Evolutionary conservation across 2,329 filamentous ascomycete genomes (phyloP).

Genomic region (Trichoderma sp.): DNA sequence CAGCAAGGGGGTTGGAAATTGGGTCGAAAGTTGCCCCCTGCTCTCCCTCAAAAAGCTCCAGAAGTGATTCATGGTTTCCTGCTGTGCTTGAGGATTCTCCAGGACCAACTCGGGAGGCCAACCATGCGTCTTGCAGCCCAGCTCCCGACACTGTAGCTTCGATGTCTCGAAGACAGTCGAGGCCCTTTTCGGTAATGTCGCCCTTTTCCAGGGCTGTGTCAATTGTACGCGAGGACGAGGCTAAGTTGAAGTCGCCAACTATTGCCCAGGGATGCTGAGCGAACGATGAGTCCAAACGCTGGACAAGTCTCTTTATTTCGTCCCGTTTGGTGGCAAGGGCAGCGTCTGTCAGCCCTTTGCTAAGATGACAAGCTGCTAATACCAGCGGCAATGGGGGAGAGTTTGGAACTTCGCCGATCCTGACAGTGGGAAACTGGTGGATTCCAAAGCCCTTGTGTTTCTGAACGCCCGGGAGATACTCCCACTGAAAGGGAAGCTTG

Average conservation of each 20-base stretch:
- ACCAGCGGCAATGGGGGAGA: slow-evolving; percentile 45
- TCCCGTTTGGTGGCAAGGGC: slow-evolving; percentile 58
- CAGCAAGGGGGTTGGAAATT: slow-evolving; percentile 57
- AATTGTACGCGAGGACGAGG: slow-evolving; percentile 61
- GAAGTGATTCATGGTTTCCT: slow-evolving; percentile 34
- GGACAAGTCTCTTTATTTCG: slow-evolving; percentile 56
- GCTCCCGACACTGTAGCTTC: slow-evolving; percentile 50
- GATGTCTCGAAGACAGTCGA: slow-evolving; percentile 47
- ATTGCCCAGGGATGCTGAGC: slow-evolving; percentile 55
- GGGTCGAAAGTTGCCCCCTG: slow-evolving; percentile 68
- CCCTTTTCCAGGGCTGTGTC: slow-evolving; percentile 54
- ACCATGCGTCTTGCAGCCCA: slow-evolving; percentile 57
- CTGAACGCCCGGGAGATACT: slow-evolving; percentile 54
- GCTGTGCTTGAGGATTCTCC: slow-evolving; percentile 44
- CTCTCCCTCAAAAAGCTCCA: slow-evolving; percentile 57
- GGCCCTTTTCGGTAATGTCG: slow-evolving; percentile 55
- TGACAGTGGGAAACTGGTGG: slow-evolving; percentile 43
- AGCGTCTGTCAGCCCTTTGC: slow-evolving; percentile 61
- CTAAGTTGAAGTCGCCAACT: slow-evolving; percentile 66
- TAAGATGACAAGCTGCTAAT: slow-evolving; percentile 63
- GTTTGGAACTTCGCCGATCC: not conserved
- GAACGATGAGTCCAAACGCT: slow-evolving; percentile 49
- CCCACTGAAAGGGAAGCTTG: slow-evolving; percentile 58
- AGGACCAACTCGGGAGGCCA: slow-evolving; percentile 47
- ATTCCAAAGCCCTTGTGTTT: slow-evolving; percentile 62